Evolutionary conservation across 1,284 basidiomycete genomes (phyloP).

Genomic region (Papiliotrema flavescens): DNA sequence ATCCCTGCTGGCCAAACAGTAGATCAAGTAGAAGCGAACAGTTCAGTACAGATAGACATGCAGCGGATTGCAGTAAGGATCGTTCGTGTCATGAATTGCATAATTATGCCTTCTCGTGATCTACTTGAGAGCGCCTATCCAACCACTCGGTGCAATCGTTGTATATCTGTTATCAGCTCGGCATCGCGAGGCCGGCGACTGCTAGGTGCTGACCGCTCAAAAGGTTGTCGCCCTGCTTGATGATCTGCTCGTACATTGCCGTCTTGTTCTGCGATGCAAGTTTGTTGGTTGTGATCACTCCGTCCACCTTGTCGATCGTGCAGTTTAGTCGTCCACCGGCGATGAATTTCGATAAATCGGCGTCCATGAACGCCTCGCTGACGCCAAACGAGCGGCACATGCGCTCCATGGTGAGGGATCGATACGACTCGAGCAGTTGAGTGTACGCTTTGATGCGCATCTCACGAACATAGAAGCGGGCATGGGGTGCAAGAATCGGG

Average conservation of each 20-base stretch:
- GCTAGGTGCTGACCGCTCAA: slow-evolving; percentile 56
- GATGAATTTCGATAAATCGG: slow-evolving; percentile 91
- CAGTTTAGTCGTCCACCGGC: slow-evolving; percentile 83
- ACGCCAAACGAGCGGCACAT: slow-evolving; percentile 88
- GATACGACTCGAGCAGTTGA: slow-evolving; percentile 88
- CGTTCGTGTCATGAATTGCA: neutral
- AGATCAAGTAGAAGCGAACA: slow-evolving; percentile 3
- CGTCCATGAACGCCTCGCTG: slow-evolving; percentile 80
- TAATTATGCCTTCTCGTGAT: neutral
- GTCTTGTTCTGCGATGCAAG: slow-evolving; percentile 72
- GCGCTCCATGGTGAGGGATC: slow-evolving; percentile 82
- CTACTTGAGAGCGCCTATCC: slow-evolving; percentile 24
- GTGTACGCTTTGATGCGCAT: slow-evolving; percentile 94
- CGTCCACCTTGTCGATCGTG: slow-evolving; percentile 90
- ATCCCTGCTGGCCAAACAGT: slow-evolving; percentile 53
- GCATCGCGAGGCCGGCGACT: neutral
- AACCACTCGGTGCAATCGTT: slow-evolving; percentile 47
- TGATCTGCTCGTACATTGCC: slow-evolving; percentile 83
- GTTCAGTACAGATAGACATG: neutral
- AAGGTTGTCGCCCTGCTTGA: slow-evolving; percentile 83
- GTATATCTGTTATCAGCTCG: slow-evolving; percentile 34
- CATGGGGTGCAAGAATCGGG: slow-evolving; percentile 77
- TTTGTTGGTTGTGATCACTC: slow-evolving; percentile 90
- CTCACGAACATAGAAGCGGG: slow-evolving; percentile 88
- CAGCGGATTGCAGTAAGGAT: neutral